phyloP scores from a whole-genome alignment of 2,329 filamentous ascomycete genomes.

The Diaporthe sp. region DNA sequence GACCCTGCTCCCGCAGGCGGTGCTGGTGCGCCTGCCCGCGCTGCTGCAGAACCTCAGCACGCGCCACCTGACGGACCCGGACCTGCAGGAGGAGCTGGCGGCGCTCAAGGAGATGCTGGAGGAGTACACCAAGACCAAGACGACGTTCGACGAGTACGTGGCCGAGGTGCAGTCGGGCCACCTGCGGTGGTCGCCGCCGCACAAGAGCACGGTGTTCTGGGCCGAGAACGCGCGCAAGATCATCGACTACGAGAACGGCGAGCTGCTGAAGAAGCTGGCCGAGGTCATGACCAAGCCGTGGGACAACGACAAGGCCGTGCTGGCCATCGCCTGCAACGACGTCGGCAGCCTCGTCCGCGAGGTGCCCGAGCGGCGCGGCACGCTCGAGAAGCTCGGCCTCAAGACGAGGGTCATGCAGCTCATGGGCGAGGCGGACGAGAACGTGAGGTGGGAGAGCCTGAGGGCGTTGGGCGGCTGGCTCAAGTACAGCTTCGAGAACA shows the following conservation, averaged over 20 bases:
- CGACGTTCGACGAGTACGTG: conserved; percentile 89
- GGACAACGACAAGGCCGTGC: conserved; percentile 86
- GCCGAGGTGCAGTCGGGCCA: conserved; percentile 89
- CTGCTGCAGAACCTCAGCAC: conserved; percentile 74
- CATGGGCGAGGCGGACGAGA: conserved; percentile 91
- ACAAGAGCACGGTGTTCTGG: conserved; percentile 91
- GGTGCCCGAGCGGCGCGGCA: conserved; percentile 84
- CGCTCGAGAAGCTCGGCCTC: conserved; percentile 86
- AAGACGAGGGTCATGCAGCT: conserved; percentile 93
- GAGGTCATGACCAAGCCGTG: conserved; percentile 83
- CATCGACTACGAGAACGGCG: conserved; percentile 84
- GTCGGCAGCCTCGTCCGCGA: conserved; percentile 90
- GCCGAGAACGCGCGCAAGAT: conserved; percentile 90
- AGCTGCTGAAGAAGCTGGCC: conserved; percentile 83
- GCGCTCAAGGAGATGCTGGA: conserved; percentile 74
- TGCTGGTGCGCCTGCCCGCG: conserved; percentile 83
- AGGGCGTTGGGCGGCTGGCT: conserved; percentile 80
- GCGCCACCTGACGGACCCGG: conserved; percentile 74
- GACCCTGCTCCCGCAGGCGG: conserved; percentile 84
- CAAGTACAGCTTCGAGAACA: conserved; percentile 72
- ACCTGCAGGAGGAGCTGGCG: conserved; percentile 73
- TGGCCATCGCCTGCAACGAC: conserved; percentile 94
- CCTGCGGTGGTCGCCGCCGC: conserved; percentile 92
- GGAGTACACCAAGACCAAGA: conserved; percentile 78
- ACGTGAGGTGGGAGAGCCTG: conserved; percentile 92